Conservation (phyloP, 2,329 filamentous ascomycete genomes). For the Microsporum canis region DNA sequence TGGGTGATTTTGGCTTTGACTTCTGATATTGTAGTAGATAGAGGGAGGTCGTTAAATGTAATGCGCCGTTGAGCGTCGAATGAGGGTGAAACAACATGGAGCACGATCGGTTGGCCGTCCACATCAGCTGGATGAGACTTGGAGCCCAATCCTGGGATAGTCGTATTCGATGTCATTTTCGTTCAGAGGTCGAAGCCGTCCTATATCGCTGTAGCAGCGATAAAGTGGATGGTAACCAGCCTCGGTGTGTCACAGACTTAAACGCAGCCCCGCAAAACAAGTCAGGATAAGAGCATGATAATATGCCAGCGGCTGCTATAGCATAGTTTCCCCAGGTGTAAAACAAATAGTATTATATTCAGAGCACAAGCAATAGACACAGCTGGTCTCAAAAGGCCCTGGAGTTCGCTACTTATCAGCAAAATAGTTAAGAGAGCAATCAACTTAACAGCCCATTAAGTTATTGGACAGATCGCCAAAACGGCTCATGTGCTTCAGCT, state of each 20-base stretch:
- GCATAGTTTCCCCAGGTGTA: not conserved
- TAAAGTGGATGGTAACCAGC: not conserved
- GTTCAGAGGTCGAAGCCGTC: not conserved
- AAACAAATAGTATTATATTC: not conserved
- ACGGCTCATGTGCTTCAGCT: not conserved
- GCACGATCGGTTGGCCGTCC: not conserved
- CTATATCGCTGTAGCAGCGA: not conserved
- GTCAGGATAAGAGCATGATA: not conserved
- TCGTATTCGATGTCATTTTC: not conserved
- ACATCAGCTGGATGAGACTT: slow-evolving; percentile 1
- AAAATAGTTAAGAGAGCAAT: not conserved
- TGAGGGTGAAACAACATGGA: slow-evolving; percentile 34
- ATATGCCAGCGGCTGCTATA: not conserved
- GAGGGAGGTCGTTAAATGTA: slow-evolving; percentile 27
- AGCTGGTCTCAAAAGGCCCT: not conserved
- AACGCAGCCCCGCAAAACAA: not conserved
- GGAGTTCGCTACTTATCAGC: not conserved
- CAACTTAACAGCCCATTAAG: not conserved
- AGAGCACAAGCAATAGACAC: not conserved
- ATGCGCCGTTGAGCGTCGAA: slow-evolving; percentile 28
- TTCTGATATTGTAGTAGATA: slow-evolving; percentile 38
- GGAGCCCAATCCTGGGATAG: not conserved
- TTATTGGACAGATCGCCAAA: not conserved
- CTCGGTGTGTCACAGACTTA: not conserved
- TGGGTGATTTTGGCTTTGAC: slow-evolving; percentile 44